A percentile compares a stretch with the other conserved stretches of the same genome.
Conservation (phyloP, 2,329 filamentous ascomycete genomes). For the Mycosphaerella sp. region DNA sequence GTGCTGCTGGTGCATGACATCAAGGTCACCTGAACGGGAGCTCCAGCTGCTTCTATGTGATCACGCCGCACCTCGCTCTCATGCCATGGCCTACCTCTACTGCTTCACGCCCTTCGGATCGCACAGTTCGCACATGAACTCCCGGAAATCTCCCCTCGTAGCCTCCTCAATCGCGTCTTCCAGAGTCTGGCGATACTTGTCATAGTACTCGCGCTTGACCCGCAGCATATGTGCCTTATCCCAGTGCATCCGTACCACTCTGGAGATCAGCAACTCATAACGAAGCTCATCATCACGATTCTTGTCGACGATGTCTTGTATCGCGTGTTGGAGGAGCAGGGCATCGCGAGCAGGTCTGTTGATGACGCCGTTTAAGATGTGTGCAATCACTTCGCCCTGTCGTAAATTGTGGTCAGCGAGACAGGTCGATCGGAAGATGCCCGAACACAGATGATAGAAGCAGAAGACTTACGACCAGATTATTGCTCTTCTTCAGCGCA, state of each 20-base stretch:
- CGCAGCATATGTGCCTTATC: constrained; percentile 72
- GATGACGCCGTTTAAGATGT: constrained; percentile 94
- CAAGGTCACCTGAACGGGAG: background rate
- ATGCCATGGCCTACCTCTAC: background rate
- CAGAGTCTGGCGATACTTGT: constrained; percentile 67
- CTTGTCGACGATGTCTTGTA: constrained; percentile 48
- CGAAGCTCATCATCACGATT: constrained; percentile 50
- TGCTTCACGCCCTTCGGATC: constrained; percentile 14
- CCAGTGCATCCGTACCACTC: constrained; percentile 89
- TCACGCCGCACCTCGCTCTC: no score
- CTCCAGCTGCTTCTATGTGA: background rate
- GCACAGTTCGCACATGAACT: constrained; percentile 32
- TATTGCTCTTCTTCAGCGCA: constrained; percentile 80
- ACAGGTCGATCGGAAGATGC: background rate
- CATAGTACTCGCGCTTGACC: constrained; percentile 72
- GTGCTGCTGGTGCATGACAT: background rate
- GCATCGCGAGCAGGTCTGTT: constrained; percentile 92
- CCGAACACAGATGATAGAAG: constrained; percentile 4
- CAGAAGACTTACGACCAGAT: constrained; percentile 72
- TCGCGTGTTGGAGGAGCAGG: constrained; percentile 81
- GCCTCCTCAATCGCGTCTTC: constrained; percentile 73
- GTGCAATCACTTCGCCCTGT: constrained; percentile 87
- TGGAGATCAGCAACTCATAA: constrained; percentile 78
- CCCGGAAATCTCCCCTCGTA: constrained; percentile 59
- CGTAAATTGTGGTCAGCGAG: background rate